Percentiles rank a stretch among this genome's conserved stretches.
phyloP scores from a whole-genome alignment of 2,329 filamentous ascomycete species.

The Stachybotrys echinatus region DNA sequence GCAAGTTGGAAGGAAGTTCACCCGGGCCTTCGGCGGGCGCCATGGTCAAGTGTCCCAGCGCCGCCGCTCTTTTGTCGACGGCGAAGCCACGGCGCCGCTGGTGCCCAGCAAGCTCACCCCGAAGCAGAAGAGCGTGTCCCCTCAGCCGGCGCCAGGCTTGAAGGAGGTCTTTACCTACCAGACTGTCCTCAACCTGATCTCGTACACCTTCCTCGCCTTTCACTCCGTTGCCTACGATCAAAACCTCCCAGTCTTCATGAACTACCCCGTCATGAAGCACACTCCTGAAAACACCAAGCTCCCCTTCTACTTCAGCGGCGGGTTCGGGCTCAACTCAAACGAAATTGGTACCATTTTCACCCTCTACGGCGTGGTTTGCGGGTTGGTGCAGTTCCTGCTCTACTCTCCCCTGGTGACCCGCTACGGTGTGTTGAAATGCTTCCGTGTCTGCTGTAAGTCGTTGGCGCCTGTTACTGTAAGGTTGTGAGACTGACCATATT shows the following conservation, averaged over 20 bases:
- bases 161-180: constrained; percentile 68
- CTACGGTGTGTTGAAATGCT: constrained; percentile 70
- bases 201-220: constrained; percentile 76
- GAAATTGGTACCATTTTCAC: constrained; percentile 84
- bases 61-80: constrained; percentile 45
- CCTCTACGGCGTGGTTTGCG: constrained; percentile 72
- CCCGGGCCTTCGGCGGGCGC: constrained; percentile 27
- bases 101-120: constrained; percentile 31
- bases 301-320: constrained; percentile 78
- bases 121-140: constrained; percentile 13
- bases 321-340: constrained; percentile 68
- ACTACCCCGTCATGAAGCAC: constrained; percentile 59
- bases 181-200: constrained; percentile 66
- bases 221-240: constrained; percentile 85
- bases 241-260: constrained; percentile 81
- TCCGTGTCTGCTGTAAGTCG: constrained; percentile 53
- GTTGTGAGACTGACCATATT: background rate
- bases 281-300: constrained; percentile 55
- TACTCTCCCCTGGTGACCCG: constrained; percentile 71
- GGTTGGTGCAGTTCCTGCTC: constrained; percentile 77
- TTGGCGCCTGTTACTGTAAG: background rate
- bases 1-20: constrained; percentile 63
- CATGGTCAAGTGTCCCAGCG: constrained; percentile 22
- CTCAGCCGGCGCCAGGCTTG: constrained; percentile 31
- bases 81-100: constrained; percentile 52